Evolutionary conservation across 2,329 filamentous ascomycete species (phyloP).

Genomic region (Fusarium continuum): DNA sequence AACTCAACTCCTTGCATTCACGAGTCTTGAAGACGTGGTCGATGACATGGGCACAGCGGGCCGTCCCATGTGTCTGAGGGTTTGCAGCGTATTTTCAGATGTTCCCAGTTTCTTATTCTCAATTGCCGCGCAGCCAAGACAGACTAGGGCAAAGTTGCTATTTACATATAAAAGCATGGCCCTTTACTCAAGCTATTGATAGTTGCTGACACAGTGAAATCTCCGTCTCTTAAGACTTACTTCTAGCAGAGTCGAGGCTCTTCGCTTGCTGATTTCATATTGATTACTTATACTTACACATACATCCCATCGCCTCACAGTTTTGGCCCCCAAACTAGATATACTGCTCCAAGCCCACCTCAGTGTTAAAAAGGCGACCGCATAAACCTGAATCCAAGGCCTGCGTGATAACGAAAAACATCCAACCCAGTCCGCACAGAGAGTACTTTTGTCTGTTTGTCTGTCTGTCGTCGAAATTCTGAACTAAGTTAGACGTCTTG

Average conservation of each 20-base stretch:
- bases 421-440: not conserved
- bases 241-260: constrained; percentile 2
- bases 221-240: not conserved
- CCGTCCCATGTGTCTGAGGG: constrained; percentile 31
- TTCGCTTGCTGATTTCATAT: not conserved
- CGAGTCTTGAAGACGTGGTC: constrained; percentile 8
- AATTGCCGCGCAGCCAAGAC: not conserved
- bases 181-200: not conserved
- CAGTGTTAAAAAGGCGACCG: constrained; percentile 7
- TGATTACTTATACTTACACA: constrained; percentile 14
- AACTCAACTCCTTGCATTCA: constrained; percentile 10
- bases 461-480: not conserved
- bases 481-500: not conserved
- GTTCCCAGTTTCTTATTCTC: not conserved
- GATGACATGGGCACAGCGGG: constrained; percentile 13
- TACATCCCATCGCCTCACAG: not conserved
- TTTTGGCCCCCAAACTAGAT: constrained; percentile 12
- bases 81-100: constrained; percentile 7
- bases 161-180: not conserved
- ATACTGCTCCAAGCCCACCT: constrained; percentile 1
- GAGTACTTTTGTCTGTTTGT: not conserved
- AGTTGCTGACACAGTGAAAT: not conserved
- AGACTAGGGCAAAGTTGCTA: not conserved
- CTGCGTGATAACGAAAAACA: constrained; percentile 1
- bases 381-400: constrained; percentile 2